Evolutionary conservation across 768 basidiomycete genomes (phyloP).

Genomic region (Gyrodon lividus): DNA sequence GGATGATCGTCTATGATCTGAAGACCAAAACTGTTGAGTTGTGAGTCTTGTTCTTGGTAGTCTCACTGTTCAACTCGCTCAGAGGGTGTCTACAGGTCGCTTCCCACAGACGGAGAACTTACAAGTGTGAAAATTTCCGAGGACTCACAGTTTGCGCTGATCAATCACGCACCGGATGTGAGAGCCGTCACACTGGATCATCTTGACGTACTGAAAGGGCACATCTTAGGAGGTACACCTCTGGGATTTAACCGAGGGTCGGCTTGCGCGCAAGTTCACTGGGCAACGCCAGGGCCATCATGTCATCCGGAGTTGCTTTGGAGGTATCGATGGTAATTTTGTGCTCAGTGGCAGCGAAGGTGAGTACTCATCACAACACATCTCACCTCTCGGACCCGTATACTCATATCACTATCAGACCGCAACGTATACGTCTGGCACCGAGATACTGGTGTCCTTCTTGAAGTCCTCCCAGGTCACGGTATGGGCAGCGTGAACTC

Average conservation of each 20-base stretch:
- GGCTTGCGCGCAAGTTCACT: conserved; percentile 74
- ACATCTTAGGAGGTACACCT: conserved; percentile 77
- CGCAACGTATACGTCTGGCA: conserved; percentile 96
- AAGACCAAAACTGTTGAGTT: conserved; percentile 62
- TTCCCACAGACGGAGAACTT: conserved; percentile 72
- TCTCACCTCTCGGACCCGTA: conserved; percentile 3
- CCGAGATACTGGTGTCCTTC: conserved; percentile 72
- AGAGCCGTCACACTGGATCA: conserved; percentile 28
- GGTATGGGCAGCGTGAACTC: conserved; percentile 90
- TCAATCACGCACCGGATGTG: conserved; percentile 87
- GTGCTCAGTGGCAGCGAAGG: conserved; percentile 96
- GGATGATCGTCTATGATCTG: conserved; percentile 77
- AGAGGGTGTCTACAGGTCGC: conserved; percentile 44
- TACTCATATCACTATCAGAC: conserved; percentile 50
- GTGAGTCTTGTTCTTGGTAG: conserved; percentile 45
- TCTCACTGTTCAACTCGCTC: conserved; percentile 11
- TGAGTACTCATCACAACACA: conserved; percentile 31
- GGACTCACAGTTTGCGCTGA: conserved; percentile 83
- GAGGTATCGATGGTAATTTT: conserved; percentile 84
- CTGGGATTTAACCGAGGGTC: conserved; percentile 73
- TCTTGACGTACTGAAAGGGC: conserved; percentile 6
- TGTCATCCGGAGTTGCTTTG: conserved; percentile 92
- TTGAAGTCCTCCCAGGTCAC: conserved; percentile 90
- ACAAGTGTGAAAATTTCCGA: conserved; percentile 85
- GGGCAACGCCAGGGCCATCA: conserved; percentile 84